A percentile compares a stretch with the other conserved stretches of the same genome.
These are phyloP conservation scores for Elsinoe perseae DNA, from an alignment of 2,329 filamentous ascomycete genomes.

Conservation along the genomic window DNA sequence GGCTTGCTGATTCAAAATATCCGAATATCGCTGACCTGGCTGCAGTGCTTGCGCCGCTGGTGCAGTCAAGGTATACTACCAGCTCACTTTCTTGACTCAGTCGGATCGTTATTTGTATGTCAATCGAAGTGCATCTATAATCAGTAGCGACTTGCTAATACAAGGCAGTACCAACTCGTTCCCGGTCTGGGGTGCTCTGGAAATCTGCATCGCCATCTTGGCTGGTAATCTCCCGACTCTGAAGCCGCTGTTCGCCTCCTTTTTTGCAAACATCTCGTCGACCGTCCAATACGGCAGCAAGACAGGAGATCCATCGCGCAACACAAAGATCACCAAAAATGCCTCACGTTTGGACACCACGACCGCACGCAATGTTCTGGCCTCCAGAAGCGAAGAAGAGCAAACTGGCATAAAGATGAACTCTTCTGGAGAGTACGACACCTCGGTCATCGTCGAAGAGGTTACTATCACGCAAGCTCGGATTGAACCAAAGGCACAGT, in stretches of 20 bases:
- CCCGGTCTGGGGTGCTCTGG: neutral
- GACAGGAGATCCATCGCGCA: neutral
- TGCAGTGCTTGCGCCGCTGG: neutral
- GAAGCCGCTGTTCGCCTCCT: neutral
- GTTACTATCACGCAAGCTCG: neutral
- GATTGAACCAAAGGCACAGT: neutral
- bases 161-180: neutral
- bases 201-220: slow-evolving; percentile 3
- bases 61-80: slow-evolving; percentile 3
- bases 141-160: neutral
- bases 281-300: neutral
- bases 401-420: neutral
- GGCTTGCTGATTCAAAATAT: neutral
- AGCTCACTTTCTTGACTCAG: slow-evolving; percentile 3
- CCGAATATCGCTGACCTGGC: neutral
- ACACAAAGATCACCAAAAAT: neutral
- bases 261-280: neutral
- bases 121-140: neutral
- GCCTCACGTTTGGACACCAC: neutral
- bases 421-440: neutral
- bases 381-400: neutral
- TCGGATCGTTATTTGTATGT: neutral
- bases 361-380: neutral
- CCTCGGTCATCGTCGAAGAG: neutral
- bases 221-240: slow-evolving; percentile 3